Base-by-base conservation (phyloP, 2,329 filamentous ascomycete species). In the Botrytis elliptica region DNA sequence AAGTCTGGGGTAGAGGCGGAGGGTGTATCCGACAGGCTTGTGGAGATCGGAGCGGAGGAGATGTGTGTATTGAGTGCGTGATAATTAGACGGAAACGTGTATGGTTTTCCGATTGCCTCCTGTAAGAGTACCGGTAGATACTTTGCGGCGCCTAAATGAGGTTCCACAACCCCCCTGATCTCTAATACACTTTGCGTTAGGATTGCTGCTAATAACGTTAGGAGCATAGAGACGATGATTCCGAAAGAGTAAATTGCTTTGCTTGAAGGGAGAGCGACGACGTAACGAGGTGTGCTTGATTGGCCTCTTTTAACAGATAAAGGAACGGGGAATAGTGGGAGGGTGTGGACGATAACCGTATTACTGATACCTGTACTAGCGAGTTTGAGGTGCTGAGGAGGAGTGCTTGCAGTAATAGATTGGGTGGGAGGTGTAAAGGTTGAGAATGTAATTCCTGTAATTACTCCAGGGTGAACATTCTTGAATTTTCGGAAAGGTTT, bases 401-500 rank as follows among this genome's bases (percentile, higher is more conserved):
- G 78, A 33, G 80, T 80, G 60, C 74, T 74, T 55, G 78, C 77
- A 33, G 78, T 79, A n/a, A 80, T 67, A 25, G 78, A 76, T 42
- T 77, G 70, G 7, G 75, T 44, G 60, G 79, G 79, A 60, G 79
- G 78, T 8, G 74, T 77, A 71, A 80, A 80, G 72, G 83, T 83
- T 5, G 88, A 90, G 79, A 91, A 89, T 16, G 86, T 84, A 20
- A 91, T 79, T 63, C 85, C 85, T 4, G 90, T 90, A 77, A 91
- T 90, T 76, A 87, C 86, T 57, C 85, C 84, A 4, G 85, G 84
- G 78, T 91, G 89, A 20, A 87, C 88, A 36, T 85, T 82, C 74
- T 85, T 86, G 75, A 91, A 81, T 2, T 86, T 87, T 68, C 84
- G 81, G 74, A 91, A 84, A 1, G 86, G 85, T 74, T 86, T 82